phyloP scores from a whole-genome alignment of 805 yeast genomes.

The Debaryomyces maramus region DNA sequence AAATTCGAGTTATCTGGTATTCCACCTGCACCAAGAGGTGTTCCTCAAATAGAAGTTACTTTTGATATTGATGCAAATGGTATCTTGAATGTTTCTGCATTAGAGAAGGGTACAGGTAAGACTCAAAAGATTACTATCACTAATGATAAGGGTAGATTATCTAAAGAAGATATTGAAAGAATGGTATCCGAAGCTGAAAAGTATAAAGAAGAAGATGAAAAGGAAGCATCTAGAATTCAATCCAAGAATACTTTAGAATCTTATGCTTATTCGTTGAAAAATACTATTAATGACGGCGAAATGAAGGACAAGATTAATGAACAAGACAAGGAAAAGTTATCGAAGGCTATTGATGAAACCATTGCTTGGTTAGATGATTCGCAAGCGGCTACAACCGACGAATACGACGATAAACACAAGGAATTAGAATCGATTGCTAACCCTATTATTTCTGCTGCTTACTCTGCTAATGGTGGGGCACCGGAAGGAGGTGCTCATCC shows the following conservation, averaged over 20 bases:
- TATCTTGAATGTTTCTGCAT: slow-evolving; percentile 80
- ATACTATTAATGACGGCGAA: slow-evolving; percentile 54
- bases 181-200: slow-evolving; percentile 98
- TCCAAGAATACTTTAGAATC: slow-evolving; percentile 87
- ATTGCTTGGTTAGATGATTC: slow-evolving; percentile 40
- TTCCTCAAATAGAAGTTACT: slow-evolving; percentile 88
- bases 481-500: slow-evolving; percentile 34
- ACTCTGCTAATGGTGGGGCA: slow-evolving; percentile 29
- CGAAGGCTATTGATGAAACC: slow-evolving; percentile 43
- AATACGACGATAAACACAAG: slow-evolving; percentile 40
- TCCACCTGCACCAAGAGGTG: slow-evolving; percentile 92
- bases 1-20: slow-evolving; percentile 83
- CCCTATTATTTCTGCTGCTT: slow-evolving; percentile 38
- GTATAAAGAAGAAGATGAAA: slow-evolving; percentile 88
- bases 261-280: slow-evolving; percentile 80
- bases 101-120: slow-evolving; percentile 94
- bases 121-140: slow-evolving; percentile 87
- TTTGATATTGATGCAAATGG: slow-evolving; percentile 86
- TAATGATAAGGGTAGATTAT: slow-evolving; percentile 91
- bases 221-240: slow-evolving; percentile 79
- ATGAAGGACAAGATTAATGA: slow-evolving; percentile 44
- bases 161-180: slow-evolving; percentile 92
- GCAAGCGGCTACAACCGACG: slow-evolving; percentile 42
- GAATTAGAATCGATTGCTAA: slow-evolving; percentile 42
- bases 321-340: slow-evolving; percentile 53